Base-by-base conservation (phyloP, 441 rosid genomes). In the Daphne laureola region DNA sequence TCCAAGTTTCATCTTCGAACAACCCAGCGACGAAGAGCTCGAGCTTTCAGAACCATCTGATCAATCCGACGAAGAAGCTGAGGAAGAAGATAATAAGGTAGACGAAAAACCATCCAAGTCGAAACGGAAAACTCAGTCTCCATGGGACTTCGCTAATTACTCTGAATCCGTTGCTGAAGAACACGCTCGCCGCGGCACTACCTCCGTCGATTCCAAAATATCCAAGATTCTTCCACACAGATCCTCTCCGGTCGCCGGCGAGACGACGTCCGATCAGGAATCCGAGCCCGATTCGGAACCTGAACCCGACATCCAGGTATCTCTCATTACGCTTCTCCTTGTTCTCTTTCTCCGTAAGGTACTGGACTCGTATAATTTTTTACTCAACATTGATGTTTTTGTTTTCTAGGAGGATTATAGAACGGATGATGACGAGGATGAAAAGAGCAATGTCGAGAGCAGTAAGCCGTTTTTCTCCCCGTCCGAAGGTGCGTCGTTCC, bases 111-210 rank as follows among this genome's bases (percentile, higher is more conserved):
- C 62, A 9, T 43, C 67, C 27, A 67, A 70, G 50, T 25, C 53
- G 3, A 53, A 45, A 50, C 41, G 58, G n/a, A 64, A 58, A 35
- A 61, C 68, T 4, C 97, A 86, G 46, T 90, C 98, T 14, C 97
- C 97, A 6, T 90, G 95, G 96, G 96, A 90, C 64, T 90, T 90
- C 52, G 75, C 84, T 51, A 66, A 91, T n/a, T 86, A 78, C 61
- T 80, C 91, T 9, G 91, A 83, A 72, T 78, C 96, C 46, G 93
- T 84, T 1, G 82, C 87, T n/a, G 96, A 91, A 47, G 98, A 91
- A 68, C 96, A 91, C 72, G 81, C 90, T 12, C 95, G 95, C 18
- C 85, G 92, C 9, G 85, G 84, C 69, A 93, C 97, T 54, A 89
- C 98, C 46, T 92, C 97, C 57, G 41, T 89, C 17, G 98, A 92